These are phyloP conservation scores for Piloderma croceum DNA, from an alignment of 768 basidiomycete genomes.

Conservation along the genomic window DNA sequence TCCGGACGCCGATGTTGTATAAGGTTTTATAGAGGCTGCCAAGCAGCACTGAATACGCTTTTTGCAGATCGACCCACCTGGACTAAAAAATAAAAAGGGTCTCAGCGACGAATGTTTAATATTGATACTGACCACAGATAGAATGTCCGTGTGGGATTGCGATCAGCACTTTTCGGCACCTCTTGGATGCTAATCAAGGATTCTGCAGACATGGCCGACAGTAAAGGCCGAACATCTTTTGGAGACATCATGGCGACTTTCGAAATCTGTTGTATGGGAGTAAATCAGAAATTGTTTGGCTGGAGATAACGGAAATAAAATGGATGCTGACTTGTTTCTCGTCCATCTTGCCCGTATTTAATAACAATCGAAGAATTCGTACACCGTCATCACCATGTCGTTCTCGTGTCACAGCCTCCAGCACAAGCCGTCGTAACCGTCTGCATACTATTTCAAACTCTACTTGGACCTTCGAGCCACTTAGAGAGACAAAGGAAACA, in stretches of 20 bases:
- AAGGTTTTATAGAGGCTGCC: constrained; percentile 83
- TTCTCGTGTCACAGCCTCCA: constrained; percentile 78
- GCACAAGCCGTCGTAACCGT: constrained; percentile 59
- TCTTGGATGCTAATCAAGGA: constrained; percentile 88
- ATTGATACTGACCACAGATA: constrained; percentile 71
- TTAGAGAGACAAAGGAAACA: constrained; percentile 66
- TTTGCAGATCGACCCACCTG: constrained; percentile 86
- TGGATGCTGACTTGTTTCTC: constrained; percentile 73
- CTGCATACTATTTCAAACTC: constrained; percentile 71
- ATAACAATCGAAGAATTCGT: constrained; percentile 70
- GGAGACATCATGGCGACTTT: constrained; percentile 90
- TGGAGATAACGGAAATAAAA: not conserved
- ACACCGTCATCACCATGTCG: constrained; percentile 80
- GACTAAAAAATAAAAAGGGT: constrained; percentile 11
- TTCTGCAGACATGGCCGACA: constrained; percentile 75
- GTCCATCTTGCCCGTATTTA: constrained; percentile 86
- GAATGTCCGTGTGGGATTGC: constrained; percentile 82
- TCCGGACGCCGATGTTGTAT: constrained; percentile 75
- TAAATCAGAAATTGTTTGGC: not conserved
- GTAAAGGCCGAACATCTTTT: constrained; percentile 77
- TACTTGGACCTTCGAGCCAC: constrained; percentile 67
- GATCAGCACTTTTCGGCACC: constrained; percentile 85
- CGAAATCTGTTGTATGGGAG: constrained; percentile 57
- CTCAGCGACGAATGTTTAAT: not conserved
- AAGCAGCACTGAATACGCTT: constrained; percentile 75